Conservation (phyloP, 1,284 basidiomycete species). For the Cryptococcus maquisensis region DNA sequence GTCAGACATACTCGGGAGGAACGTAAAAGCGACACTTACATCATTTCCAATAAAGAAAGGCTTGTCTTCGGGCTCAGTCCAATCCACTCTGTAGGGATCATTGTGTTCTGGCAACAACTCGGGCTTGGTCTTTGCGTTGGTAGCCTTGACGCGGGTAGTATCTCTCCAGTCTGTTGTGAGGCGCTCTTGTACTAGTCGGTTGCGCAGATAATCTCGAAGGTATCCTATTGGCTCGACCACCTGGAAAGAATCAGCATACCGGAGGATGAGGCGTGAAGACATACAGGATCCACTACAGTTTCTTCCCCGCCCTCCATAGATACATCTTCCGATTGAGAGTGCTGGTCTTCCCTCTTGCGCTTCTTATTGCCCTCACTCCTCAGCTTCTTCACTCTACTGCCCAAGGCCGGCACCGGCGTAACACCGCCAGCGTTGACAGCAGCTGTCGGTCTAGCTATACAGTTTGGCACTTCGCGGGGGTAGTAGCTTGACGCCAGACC, state of each 20-base stretch:
- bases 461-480: slow-evolving; percentile 46
- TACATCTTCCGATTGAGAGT: neutral
- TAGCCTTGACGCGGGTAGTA: slow-evolving; percentile 66
- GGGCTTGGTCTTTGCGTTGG: slow-evolving; percentile 54
- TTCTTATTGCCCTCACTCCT: slow-evolving; percentile 4
- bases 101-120: slow-evolving; percentile 76
- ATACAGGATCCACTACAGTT: slow-evolving; percentile 18
- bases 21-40: slow-evolving; percentile 47
- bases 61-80: slow-evolving; percentile 57
- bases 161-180: slow-evolving; percentile 70
- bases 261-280: slow-evolving; percentile 3
- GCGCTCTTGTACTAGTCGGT: slow-evolving; percentile 84
- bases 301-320: slow-evolving; percentile 13
- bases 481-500: slow-evolving; percentile 77
- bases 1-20: neutral
- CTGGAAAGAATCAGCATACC: slow-evolving; percentile 40
- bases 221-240: slow-evolving; percentile 69
- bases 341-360: slow-evolving; percentile 9
- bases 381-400: slow-evolving; percentile 19
- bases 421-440: slow-evolving; percentile 11
- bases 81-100: slow-evolving; percentile 73
- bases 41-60: slow-evolving; percentile 49
- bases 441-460: slow-evolving; percentile 37
- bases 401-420: slow-evolving; percentile 26
- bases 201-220: slow-evolving; percentile 68